Evolutionary conservation across 306 rosid species (phyloP), one percentile per base, ranked within the genome.

Genomic region (Cucurbita moschata): DNA sequence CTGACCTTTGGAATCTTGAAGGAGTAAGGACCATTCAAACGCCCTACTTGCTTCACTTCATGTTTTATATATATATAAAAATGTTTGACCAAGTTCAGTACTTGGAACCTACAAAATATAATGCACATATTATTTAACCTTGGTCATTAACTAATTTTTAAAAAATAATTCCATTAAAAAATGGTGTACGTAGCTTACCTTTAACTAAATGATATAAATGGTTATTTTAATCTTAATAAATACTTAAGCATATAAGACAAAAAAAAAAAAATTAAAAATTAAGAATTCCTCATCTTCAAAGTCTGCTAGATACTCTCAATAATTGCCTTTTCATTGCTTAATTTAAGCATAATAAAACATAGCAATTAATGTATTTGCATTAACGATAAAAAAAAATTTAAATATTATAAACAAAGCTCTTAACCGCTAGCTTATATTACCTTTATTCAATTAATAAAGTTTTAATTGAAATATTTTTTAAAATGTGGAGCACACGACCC

Each of bases 1-100:
- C 4, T 71, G 86, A 57, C 86, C 71, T 56, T 80, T 80, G 53
- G 82, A 71, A 14, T 50, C 5, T 60, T 6, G 80, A 83, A 83
- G 73, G 78, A 75, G 82, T 52, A 77, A 4, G 37, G 8, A 11
- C 78, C 39, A 71, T 46, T 46, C 69, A 61, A 61, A 81, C 66
- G 77, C 79, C 71, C 82, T 71, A 70, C 57, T 68, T 68, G 44
- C 21, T 68, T 26, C 21, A 23, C 21, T 23, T 23, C 47, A 18
- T 44, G 6, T 46, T 66, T 19, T 66, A 3, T 66, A 66, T 66
- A 18, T 11, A 42, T 2, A 30, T 2, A 30, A 30, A 30, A 30
- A 30, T 30, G 72, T 39, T 67, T 68, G 68, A 61, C 74, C 52
- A 75, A 63, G 35, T 30, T 42, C 15, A 56, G 0, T 40, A 44